phyloP scores from a whole-genome alignment of 257 asterid species.

The Voacanga thouarsii region DNA sequence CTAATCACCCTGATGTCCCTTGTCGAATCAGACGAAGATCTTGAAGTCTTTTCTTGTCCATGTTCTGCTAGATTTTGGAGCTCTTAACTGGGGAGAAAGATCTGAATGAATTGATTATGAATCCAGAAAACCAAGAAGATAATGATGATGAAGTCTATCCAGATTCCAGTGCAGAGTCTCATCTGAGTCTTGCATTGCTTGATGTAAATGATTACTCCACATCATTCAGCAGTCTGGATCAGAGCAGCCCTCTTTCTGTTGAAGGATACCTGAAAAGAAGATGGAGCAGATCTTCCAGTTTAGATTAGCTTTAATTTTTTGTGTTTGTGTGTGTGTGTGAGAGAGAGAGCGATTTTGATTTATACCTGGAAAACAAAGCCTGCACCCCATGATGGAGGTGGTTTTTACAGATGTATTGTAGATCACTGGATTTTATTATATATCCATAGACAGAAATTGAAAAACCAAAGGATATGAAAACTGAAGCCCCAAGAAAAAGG shows the following conservation, averaged over 20 bases:
- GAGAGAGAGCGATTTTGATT: neutral
- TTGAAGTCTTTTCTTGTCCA: neutral
- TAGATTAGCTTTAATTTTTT: conserved; percentile 35
- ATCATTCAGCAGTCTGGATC: conserved; percentile 71
- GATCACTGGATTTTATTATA: neutral
- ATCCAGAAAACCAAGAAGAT: conserved; percentile 39
- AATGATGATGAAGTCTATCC: conserved; percentile 82
- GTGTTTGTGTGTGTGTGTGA: neutral
- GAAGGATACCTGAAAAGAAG: conserved; percentile 64
- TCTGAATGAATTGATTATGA: conserved; percentile 15
- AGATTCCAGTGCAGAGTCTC: conserved; percentile 76
- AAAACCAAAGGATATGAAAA: neutral
- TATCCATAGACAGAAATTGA: neutral
- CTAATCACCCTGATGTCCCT: neutral
- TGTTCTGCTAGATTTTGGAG: conserved; percentile 43
- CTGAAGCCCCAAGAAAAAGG: conserved; percentile 6
- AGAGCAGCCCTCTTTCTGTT: conserved; percentile 68
- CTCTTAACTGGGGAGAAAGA: conserved; percentile 54
- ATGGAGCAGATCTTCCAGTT: conserved; percentile 76
- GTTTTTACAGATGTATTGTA: conserved; percentile 18
- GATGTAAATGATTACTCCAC: conserved; percentile 55
- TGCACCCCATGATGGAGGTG: conserved; percentile 57
- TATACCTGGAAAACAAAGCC: conserved; percentile 22
- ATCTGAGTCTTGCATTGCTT: conserved; percentile 67
- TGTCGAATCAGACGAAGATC: neutral